Base-by-base conservation (phyloP, 108 stramenopile genomes). In the Skeletonema costatum region DNA sequence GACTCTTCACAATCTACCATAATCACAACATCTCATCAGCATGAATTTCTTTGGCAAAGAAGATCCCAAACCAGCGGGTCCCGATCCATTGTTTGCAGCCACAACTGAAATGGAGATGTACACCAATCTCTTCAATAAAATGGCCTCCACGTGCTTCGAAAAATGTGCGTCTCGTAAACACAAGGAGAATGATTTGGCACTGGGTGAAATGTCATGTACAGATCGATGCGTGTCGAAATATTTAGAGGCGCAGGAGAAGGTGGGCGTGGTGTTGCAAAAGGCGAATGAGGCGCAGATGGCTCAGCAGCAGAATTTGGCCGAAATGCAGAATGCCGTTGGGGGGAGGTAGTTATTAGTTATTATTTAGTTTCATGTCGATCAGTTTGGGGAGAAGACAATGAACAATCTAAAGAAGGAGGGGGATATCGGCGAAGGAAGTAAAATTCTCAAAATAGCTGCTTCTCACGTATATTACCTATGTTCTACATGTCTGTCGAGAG, bases 21-120 rank as follows among this genome's bases (percentile, higher is more conserved):
- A 41, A 41, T 41, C 39, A 41, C 39, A 2, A 8, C 19, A 56
- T 25, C 0, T 1, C 25, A 56, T 3, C 53, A 56, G 25, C 64
- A 93, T 90, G 89, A 90, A 81, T 79, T 88, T 88, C 32, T 90
- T 93, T 69, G 85, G 85, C 50, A 79, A 85, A 53, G 81, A 84
- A 66, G 88, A 87, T 50, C 78, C 53, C 10, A 56, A 93, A 66
- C 90, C 89, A 30, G 74, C 78, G 44, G 90, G 90, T 17, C 93
- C 93, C n/a, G 93, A 94, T 66, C 90, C 90, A n/a, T 58, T 94
- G 69, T 91, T 90, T 88, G 64, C 71, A 86, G 97, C 97, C 62
- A 95, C 91, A 73, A 93, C 94, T 33, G 97, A 98, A 86, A 93
- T 97, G 89, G 98, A 98, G 89, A 97, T 97, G 96, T 96, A 97